Evolutionary conservation across 2,329 filamentous ascomycete species (phyloP).

Genomic region (Paraphoma chrysanthemicola): DNA sequence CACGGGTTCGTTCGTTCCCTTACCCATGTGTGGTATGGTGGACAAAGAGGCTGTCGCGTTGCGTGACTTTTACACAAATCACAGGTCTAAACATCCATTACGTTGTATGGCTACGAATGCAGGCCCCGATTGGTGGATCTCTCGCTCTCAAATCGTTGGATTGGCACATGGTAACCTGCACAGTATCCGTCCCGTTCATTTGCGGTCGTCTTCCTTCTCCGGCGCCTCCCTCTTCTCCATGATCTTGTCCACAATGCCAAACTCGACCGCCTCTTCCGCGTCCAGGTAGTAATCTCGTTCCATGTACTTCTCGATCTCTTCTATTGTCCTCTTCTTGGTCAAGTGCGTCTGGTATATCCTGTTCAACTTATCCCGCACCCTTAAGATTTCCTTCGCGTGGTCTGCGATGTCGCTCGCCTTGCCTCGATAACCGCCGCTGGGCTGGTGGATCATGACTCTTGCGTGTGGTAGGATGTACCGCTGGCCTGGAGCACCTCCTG

Average conservation of each 20-base stretch:
- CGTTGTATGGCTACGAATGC: too few relatives aligned
- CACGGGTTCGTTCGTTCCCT: too few relatives aligned
- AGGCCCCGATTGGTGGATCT: too few relatives aligned
- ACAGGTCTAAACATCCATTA: too few relatives aligned
- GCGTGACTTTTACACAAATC: too few relatives aligned
- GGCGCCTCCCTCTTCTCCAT: constrained; percentile 66
- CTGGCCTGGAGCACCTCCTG: constrained; percentile 84
- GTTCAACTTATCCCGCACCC: constrained; percentile 85
- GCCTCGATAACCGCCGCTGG: constrained; percentile 75
- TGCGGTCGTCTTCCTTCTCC: constrained; percentile 44
- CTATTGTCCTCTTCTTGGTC: constrained; percentile 76
- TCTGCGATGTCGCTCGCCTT: constrained; percentile 87
- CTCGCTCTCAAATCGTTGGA: too few relatives aligned
- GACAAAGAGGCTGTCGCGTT: too few relatives aligned
- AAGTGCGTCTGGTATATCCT: constrained; percentile 87
- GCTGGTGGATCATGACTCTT: constrained; percentile 97
- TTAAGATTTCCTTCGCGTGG: constrained; percentile 94
- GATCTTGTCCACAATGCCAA: constrained; percentile 93
- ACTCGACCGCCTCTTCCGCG: constrained; percentile 83
- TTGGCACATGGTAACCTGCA: too few relatives aligned
- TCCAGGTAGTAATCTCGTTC: constrained; percentile 95
- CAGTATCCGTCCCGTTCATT: constrained; percentile 3
- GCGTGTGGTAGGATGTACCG: constrained; percentile 91
- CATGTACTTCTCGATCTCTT: constrained; percentile 93
- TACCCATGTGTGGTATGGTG: too few relatives aligned